A percentile compares a stretch with the other conserved stretches of the same genome.
phyloP scores from a whole-genome alignment of 2,329 filamentous ascomycete genomes.

The Cordyceps militaris region DNA sequence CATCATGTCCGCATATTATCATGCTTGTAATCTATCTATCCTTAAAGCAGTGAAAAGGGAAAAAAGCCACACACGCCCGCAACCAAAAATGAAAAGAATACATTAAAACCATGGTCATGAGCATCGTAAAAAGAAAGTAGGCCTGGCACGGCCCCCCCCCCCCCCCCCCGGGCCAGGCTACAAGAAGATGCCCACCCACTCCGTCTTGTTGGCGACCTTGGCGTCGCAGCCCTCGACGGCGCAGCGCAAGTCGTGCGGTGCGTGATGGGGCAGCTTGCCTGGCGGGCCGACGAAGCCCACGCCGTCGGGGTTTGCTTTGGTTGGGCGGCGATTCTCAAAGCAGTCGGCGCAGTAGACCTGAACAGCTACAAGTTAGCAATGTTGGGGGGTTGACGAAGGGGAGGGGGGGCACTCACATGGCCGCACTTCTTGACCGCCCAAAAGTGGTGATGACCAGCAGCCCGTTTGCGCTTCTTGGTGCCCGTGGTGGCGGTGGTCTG shows the following conservation, averaged over 20 bases:
- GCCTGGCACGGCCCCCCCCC: too few species aligned
- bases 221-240: slow-evolving; percentile 50
- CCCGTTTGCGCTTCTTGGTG: slow-evolving; percentile 37
- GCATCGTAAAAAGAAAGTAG: too few species aligned
- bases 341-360: slow-evolving; percentile 59
- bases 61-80: too few species aligned
- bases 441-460: slow-evolving; percentile 69
- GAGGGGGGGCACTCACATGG: slow-evolving; percentile 56
- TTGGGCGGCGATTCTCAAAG: slow-evolving; percentile 47
- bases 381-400: background rate
- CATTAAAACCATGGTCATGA: too few species aligned
- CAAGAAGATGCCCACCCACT: slow-evolving; percentile 57
- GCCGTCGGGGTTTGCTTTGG: slow-evolving; percentile 25
- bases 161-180: too few species aligned
- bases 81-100: too few species aligned
- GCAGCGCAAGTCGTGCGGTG: slow-evolving; percentile 37
- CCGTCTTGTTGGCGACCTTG: slow-evolving; percentile 45
- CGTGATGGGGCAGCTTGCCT: slow-evolving; percentile 21
- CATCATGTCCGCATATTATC: too few species aligned
- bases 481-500: slow-evolving; percentile 13
- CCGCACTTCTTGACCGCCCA: slow-evolving; percentile 90
- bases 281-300: slow-evolving; percentile 33
- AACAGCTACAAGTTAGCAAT: background rate
- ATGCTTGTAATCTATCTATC: too few species aligned
- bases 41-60: too few species aligned